A percentile compares a stretch with the other conserved stretches of the same genome.
Evolutionary conservation across 768 basidiomycete genomes (phyloP).

Genomic region (Trametes sanguinea): DNA sequence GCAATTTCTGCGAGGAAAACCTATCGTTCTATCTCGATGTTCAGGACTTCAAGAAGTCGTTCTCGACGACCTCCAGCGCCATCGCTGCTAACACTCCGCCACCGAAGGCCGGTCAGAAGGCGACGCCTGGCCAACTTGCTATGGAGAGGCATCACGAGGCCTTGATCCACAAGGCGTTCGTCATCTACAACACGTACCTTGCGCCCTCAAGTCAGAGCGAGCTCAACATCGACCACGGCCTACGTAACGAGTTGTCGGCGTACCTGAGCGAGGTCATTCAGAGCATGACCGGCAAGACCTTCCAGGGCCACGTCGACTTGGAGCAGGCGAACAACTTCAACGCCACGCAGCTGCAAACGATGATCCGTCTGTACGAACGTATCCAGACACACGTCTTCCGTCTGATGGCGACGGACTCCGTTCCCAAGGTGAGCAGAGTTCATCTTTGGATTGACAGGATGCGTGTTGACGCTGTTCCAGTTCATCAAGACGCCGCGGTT

Average conservation of each 20-base stretch:
- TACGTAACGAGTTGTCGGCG: constrained; percentile 91
- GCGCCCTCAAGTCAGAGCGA: constrained; percentile 95
- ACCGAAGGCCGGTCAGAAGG: constrained; percentile 39
- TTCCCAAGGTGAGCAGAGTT: constrained; percentile 75
- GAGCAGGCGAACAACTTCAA: constrained; percentile 84
- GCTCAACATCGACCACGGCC: constrained; percentile 96
- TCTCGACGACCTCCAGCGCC: constrained; percentile 92
- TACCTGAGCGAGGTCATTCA: constrained; percentile 92
- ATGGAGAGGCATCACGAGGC: constrained; percentile 98
- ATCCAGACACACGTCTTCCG: constrained; percentile 98
- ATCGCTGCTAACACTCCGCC: constrained; percentile 52
- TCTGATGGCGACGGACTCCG: constrained; percentile 96
- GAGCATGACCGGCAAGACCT: constrained; percentile 70
- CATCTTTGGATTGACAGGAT: neutral
- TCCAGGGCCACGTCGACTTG: constrained; percentile 79
- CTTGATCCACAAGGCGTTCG: constrained; percentile 90
- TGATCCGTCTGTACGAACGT: constrained; percentile 92
- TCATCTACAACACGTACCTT: constrained; percentile 92
- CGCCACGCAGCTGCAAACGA: constrained; percentile 91
- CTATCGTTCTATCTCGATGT: constrained; percentile 97
- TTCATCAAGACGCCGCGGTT: constrained; percentile 89
- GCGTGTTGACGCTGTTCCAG: constrained; percentile 40
- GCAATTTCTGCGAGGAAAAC: constrained; percentile 99
- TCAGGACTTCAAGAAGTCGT: constrained; percentile 94
- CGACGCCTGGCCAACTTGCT: constrained; percentile 75